Base-by-base conservation (phyloP, 2,329 filamentous ascomycete genomes). In the Seiridium unicorne region DNA sequence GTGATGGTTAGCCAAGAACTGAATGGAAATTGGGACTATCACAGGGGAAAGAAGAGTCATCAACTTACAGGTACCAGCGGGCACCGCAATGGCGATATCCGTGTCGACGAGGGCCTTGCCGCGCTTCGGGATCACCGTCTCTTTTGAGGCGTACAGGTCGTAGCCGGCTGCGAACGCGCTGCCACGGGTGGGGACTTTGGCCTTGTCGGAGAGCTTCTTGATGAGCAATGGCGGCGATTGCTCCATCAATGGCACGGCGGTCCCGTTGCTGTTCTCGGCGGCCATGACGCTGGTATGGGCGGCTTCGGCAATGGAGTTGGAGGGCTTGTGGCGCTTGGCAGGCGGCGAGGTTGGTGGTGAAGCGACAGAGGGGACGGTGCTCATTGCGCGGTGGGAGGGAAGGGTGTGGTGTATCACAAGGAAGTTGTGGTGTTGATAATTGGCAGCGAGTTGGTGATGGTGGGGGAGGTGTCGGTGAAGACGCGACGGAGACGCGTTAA, bases 151-250 rank as follows among this genome's bases (percentile, higher is more conserved):
- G 77, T 97, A 98, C 61, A 99, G 73, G 76, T 99, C 95, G 78
- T 98, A 98, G 42, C 95, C 95, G 1, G 95, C 95, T 1, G 95
- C 92, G 71, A 91, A 93, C 57, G 88, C 89, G 66, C 91, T 96
- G 66, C 95, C 95, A 59, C 94, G 88, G 0, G 92, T 98, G 9
- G 95, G 95, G 32, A 93, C 83, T 51, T 84, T 85, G n/a, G 89
- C 95, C 64, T 89, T 87, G 44, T 87, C 81, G 7, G 90, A 90
- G 61, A 98, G 88, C 76, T 96, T 93, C 83, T 97, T 94, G 77
- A 99, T 88, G 63, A 92, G 85, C 56, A 97, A 84, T 3, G 89
- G 79, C n/a, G 88, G 87, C 3, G 75, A 68, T 51, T 75, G 73
- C 59, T 77, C 73, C 68, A 78, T 62, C 9, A 55, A 74, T 60